phyloP scores from a whole-genome alignment of 768 basidiomycete species.

The Amanita brunnescens region DNA sequence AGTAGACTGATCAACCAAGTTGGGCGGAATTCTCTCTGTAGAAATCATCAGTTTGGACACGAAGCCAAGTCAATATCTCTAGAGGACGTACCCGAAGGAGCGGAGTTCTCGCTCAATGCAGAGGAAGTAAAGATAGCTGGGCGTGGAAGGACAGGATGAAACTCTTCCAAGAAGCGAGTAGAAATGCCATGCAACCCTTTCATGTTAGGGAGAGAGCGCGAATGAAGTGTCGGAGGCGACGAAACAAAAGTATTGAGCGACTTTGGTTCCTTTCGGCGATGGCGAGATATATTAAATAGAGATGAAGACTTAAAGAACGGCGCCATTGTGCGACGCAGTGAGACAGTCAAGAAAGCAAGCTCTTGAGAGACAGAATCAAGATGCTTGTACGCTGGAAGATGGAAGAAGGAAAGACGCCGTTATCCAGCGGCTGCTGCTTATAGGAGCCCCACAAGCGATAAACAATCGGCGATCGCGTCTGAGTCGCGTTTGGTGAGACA shows the following conservation, averaged over 20 bases:
- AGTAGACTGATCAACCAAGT: too few species aligned
- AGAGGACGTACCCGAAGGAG: background rate
- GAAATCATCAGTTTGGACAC: too few species aligned
- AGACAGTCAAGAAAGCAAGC: background rate
- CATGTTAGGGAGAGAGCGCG: background rate
- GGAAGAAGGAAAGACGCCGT: background rate
- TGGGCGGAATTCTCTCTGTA: too few species aligned
- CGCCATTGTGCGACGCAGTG: too few species aligned
- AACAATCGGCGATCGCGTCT: slow-evolving; percentile 7
- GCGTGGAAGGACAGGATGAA: background rate
- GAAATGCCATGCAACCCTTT: background rate
- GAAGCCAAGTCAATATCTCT: background rate
- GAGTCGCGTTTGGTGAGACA: slow-evolving; percentile 3
- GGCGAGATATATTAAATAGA: background rate
- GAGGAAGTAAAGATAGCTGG: too few species aligned
- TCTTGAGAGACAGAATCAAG: background rate
- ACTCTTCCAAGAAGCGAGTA: background rate
- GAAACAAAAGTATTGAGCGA: background rate
- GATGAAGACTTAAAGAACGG: slow-evolving; percentile 5
- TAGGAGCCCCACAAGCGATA: background rate
- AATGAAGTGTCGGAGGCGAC: background rate
- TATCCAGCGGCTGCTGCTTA: background rate
- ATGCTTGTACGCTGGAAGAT: background rate
- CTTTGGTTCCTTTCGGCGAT: background rate
- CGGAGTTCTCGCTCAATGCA: too few species aligned